Conservation (phyloP, 495 filamentous ascomycete species). For the Acidiella bohemica region DNA sequence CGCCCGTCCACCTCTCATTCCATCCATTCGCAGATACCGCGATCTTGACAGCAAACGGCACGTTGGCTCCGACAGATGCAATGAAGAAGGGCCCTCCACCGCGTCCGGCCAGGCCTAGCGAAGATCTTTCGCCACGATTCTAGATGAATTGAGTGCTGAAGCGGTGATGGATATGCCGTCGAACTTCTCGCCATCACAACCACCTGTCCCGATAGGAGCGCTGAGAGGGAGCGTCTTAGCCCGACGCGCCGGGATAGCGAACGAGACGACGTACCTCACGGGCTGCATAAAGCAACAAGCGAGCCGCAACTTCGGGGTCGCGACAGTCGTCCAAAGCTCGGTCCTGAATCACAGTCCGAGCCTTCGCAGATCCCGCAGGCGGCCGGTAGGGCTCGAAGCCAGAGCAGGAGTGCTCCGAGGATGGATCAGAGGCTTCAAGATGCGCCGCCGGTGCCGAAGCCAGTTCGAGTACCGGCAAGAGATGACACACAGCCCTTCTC, state of each 20-base stretch:
- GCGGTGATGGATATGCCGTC: conserved; percentile 7
- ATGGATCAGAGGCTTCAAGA: conserved; percentile 9
- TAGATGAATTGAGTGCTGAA: conserved; percentile 18
- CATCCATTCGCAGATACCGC: neutral
- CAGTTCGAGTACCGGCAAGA: conserved; percentile 9
- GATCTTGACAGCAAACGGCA: neutral
- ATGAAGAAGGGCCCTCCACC: conserved; percentile 6
- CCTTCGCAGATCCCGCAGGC: conserved; percentile 6
- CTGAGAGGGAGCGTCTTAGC: conserved; percentile 21
- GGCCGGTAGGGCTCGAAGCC: neutral
- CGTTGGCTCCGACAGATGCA: neutral
- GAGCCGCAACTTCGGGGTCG: conserved; percentile 10
- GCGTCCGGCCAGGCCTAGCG: conserved; percentile 15
- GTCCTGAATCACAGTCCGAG: neutral
- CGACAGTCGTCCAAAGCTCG: conserved; percentile 10
- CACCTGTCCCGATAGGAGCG: conserved; percentile 7
- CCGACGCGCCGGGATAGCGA: conserved; percentile 21
- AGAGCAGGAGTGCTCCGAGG: conserved; percentile 6
- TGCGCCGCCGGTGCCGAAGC: conserved; percentile 16
- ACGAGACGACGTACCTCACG: conserved; percentile 6
- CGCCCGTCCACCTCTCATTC: conserved; percentile 9
- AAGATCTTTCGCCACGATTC: conserved; percentile 24
- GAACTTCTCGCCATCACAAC: conserved; percentile 8
- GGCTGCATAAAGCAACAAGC: conserved; percentile 12
- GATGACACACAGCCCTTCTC: conserved; percentile 10